These are phyloP conservation scores for Gliomastix tumulicola DNA, from an alignment of 2,329 filamentous ascomycete genomes.

Conservation along the genomic window DNA sequence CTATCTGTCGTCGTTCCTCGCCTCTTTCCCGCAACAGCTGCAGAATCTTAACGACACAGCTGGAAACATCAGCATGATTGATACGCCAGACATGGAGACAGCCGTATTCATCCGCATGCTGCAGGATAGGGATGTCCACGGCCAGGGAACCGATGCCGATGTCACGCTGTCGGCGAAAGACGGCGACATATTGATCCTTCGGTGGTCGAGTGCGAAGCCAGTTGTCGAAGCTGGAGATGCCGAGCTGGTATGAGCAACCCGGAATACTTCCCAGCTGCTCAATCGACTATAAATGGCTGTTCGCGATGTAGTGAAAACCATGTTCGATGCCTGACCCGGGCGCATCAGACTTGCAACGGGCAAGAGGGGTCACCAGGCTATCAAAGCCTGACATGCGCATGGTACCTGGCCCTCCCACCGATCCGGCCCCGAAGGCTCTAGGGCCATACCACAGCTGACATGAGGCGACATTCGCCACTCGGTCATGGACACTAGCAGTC, in stretches of 20 bases:
- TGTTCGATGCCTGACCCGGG: too few relatives aligned
- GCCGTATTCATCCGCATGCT: constrained; percentile 80
- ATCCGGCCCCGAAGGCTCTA: too few relatives aligned
- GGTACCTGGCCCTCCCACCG: too few relatives aligned
- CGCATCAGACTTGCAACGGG: constrained; percentile 24
- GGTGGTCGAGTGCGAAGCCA: constrained; percentile 67
- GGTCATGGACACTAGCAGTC: too few relatives aligned
- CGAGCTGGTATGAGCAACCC: constrained; percentile 55
- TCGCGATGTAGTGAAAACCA: too few relatives aligned
- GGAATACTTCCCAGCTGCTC: too few relatives aligned
- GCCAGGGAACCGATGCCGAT: constrained; percentile 59
- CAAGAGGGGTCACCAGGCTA: constrained; percentile 27
- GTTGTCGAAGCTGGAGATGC: constrained; percentile 48
- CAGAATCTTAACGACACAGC: constrained; percentile 86
- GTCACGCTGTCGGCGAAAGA: constrained; percentile 48
- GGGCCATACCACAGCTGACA: too few relatives aligned
- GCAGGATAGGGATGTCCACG: constrained; percentile 49
- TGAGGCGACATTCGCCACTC: too few relatives aligned
- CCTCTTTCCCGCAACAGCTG: constrained; percentile 69
- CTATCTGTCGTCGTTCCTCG: constrained; percentile 79
- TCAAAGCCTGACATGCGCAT: too few relatives aligned
- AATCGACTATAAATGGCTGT: too few relatives aligned
- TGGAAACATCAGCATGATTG: constrained; percentile 88
- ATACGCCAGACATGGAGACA: constrained; percentile 72
- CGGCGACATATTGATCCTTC: constrained; percentile 61